These are phyloP conservation scores for Penicillium angulare DNA, from an alignment of 495 filamentous ascomycete species.

Conservation along the genomic window DNA sequence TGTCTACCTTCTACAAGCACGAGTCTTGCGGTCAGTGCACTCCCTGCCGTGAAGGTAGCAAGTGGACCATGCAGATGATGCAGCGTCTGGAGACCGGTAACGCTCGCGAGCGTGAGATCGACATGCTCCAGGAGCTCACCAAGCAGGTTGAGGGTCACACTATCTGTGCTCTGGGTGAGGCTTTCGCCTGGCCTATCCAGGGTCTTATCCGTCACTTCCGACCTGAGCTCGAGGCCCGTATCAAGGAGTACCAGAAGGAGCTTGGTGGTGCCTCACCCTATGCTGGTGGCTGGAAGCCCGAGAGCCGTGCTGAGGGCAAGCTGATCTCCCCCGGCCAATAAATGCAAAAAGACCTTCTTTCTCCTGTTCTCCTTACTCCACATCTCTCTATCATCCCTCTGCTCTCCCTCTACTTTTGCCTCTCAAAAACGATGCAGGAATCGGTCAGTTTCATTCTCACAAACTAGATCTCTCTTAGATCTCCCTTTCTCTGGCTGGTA, in stretches of 20 bases:
- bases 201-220: constrained; percentile 97
- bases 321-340: constrained; percentile 78
- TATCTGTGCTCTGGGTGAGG: constrained; percentile 96
- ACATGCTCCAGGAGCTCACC: constrained; percentile 98
- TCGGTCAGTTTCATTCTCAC: constrained; percentile 10
- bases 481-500: constrained; percentile 13
- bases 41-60: constrained; percentile 93
- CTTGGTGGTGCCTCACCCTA: constrained; percentile 63
- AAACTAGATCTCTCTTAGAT: constrained; percentile 23
- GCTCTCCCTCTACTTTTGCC: constrained; percentile 10
- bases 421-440: constrained; percentile 26
- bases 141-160: constrained; percentile 99
- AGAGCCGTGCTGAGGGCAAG: constrained; percentile 72
- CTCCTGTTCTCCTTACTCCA: constrained; percentile 3
- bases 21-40: constrained; percentile 98
- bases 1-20: constrained; percentile 96
- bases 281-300: constrained; percentile 85
- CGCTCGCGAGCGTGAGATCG: constrained; percentile 87
- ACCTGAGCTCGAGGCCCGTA: constrained; percentile 87
- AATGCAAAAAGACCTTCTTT: constrained; percentile 10
- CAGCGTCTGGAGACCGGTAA: constrained; percentile 87
- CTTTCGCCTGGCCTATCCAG: constrained; percentile 97
- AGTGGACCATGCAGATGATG: constrained; percentile 99
- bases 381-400: constrained; percentile 4
- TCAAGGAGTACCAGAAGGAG: constrained; percentile 67